Conservation (phyloP, 768 basidiomycete genomes). For the Coprinopsis sp. region DNA sequence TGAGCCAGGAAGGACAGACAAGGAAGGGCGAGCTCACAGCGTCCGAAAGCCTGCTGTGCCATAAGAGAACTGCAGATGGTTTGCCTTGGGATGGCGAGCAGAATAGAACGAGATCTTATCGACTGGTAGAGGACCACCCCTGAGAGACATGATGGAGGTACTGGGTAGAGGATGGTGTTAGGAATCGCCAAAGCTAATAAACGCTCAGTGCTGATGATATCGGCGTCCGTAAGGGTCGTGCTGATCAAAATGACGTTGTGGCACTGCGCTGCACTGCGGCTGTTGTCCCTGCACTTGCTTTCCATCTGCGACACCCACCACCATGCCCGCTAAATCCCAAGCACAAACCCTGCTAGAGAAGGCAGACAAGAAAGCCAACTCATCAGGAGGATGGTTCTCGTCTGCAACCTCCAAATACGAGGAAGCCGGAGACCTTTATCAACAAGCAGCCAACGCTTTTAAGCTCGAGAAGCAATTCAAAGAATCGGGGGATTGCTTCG, state of each 20-base stretch:
- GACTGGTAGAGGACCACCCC: conserved; percentile 26
- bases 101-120: conserved; percentile 45
- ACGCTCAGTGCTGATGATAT: too few relatives aligned
- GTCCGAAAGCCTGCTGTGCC: conserved; percentile 96
- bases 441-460: conserved; percentile 90
- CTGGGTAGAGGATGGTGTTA: not conserved
- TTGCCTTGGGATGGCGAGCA: conserved; percentile 69
- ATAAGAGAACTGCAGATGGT: conserved; percentile 70
- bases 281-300: conserved; percentile 11
- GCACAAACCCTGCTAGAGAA: conserved; percentile 75
- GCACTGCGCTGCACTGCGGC: conserved; percentile 1
- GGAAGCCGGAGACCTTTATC: conserved; percentile 93
- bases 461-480: conserved; percentile 90
- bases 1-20: conserved; percentile 8
- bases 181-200: too few relatives aligned
- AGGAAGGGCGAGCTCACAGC: conserved; percentile 47
- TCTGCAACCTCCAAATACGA: conserved; percentile 82
- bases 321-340: conserved; percentile 72
- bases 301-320: conserved; percentile 17
- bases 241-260: conserved; percentile 17
- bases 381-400: conserved; percentile 85
- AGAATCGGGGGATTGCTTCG: conserved; percentile 88
- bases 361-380: conserved; percentile 88
- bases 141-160: conserved; percentile 4
- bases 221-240: too few relatives aligned